Evolutionary conservation across 768 basidiomycete species (phyloP).

Genomic region (Crepidotus variabilis): DNA sequence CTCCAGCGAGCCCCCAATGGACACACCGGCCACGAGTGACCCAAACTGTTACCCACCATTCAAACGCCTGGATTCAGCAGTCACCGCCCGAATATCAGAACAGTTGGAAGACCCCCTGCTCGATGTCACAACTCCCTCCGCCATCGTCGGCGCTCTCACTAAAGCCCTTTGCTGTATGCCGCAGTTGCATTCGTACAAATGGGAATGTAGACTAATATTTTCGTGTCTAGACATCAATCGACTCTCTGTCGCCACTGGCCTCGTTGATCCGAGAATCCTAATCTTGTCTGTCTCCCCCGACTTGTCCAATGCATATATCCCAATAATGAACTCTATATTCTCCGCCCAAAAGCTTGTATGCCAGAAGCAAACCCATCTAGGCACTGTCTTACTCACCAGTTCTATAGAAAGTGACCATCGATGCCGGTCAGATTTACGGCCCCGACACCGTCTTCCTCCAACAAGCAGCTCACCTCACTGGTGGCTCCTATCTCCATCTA

Average conservation of each 20-base stretch:
- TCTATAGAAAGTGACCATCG: conserved; percentile 89
- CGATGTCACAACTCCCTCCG: conserved; percentile 44
- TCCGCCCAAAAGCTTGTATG: conserved; percentile 94
- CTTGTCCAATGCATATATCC: conserved; percentile 87
- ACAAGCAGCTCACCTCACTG: conserved; percentile 94
- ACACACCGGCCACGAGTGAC: conserved; percentile 44
- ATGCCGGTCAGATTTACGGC: conserved; percentile 89
- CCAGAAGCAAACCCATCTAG: conserved; percentile 7
- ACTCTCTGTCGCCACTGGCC: conserved; percentile 24
- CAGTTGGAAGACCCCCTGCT: conserved; percentile 45
- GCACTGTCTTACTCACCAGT: conserved; percentile 5
- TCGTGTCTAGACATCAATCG: conserved; percentile 35
- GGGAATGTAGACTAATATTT: conserved; percentile 2
- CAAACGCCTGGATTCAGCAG: conserved; percentile 64
- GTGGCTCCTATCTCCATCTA: conserved; percentile 88
- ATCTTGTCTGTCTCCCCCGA: conserved; percentile 94
- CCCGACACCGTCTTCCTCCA: conserved; percentile 93
- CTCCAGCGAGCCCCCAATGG: conserved; percentile 41
- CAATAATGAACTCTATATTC: conserved; percentile 99
- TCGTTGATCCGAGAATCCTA: conserved; percentile 35
- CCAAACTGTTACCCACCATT: conserved; percentile 86
- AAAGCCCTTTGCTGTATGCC: conserved; percentile 85
- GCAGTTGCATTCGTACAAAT: conserved; percentile 17
- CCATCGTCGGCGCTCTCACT: conserved; percentile 84
- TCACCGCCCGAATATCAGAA: conserved; percentile 56